Evolutionary conservation across 2,329 filamentous ascomycete species (phyloP).

Genomic region (Microdochium nivale): DNA sequence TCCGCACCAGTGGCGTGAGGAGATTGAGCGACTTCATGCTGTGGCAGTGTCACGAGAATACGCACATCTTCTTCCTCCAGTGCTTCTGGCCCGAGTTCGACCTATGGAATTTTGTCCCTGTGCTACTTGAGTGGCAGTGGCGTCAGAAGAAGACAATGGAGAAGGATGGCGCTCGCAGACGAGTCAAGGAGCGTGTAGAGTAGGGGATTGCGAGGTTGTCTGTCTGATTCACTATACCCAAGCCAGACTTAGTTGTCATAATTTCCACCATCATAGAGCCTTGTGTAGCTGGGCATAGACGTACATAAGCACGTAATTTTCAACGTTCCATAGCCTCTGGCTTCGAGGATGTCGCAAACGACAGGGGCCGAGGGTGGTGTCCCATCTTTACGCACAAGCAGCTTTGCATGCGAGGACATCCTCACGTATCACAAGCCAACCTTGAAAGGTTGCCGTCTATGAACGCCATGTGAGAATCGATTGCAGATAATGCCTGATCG

Average conservation of each 20-base stretch:
- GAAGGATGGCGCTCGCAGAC: slow-evolving; percentile 34
- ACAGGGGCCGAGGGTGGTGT: too few relatives aligned
- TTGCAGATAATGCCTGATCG: not conserved
- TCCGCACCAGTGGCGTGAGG: slow-evolving; percentile 88
- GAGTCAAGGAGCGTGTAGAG: slow-evolving; percentile 17
- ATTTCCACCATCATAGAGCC: not conserved
- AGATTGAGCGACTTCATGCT: slow-evolving; percentile 96
- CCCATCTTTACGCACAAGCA: too few relatives aligned
- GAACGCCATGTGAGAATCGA: too few relatives aligned
- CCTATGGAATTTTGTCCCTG: slow-evolving; percentile 85
- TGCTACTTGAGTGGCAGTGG: slow-evolving; percentile 85
- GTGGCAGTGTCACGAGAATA: slow-evolving; percentile 93
- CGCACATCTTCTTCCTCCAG: slow-evolving; percentile 84
- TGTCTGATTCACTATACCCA: not conserved
- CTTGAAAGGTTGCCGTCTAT: too few relatives aligned
- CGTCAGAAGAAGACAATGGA: slow-evolving; percentile 51
- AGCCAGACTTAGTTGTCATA: not conserved
- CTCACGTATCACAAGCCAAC: too few relatives aligned
- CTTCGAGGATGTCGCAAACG: too few relatives aligned
- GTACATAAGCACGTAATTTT: too few relatives aligned
- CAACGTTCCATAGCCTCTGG: too few relatives aligned
- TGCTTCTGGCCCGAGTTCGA: slow-evolving; percentile 96
- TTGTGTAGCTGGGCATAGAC: too few relatives aligned
- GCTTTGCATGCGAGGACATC: too few relatives aligned
- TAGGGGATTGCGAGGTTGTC: not conserved